Percentiles rank a stretch among this genome's conserved stretches.
Conservation (phyloP, 1,284 basidiomycete species). For the Trichosporon asahii region DNA sequence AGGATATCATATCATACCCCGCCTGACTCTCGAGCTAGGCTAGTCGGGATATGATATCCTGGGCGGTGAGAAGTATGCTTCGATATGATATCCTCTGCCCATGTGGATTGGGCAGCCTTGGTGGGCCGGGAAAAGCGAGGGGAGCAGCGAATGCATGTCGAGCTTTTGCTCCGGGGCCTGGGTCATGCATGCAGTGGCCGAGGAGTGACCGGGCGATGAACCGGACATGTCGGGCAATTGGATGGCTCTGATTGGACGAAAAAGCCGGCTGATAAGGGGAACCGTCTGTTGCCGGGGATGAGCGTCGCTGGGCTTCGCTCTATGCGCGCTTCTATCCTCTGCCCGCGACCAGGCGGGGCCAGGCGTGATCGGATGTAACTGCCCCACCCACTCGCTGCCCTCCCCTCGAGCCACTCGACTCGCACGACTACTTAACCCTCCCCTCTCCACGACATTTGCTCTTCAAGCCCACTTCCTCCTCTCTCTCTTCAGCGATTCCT, state of each 20-base stretch:
- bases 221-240: slow-evolving; percentile 3
- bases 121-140: neutral
- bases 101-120: slow-evolving; percentile 1
- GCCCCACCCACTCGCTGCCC: neutral
- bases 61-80: neutral
- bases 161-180: neutral
- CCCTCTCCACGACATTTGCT: neutral
- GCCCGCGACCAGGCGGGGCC: neutral
- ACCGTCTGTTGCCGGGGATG: slow-evolving; percentile 3
- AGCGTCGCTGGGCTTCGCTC: neutral
- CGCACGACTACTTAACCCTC: slow-evolving; percentile 7
- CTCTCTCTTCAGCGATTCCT: neutral
- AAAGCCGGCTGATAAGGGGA: slow-evolving; percentile 7
- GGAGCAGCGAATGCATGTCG: neutral
- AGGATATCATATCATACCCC: neutral
- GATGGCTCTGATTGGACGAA: neutral
- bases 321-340: neutral
- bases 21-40: neutral
- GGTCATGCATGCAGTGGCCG: neutral
- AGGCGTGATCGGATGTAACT: neutral
- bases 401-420: neutral
- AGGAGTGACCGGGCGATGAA: neutral
- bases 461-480: neutral
- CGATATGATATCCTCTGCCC: neutral
- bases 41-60: slow-evolving; percentile 6